A percentile compares a stretch with the other conserved stretches of the same genome.
Conservation (phyloP, 2,329 filamentous ascomycete species). For the Cucurbitaria berberidis region DNA sequence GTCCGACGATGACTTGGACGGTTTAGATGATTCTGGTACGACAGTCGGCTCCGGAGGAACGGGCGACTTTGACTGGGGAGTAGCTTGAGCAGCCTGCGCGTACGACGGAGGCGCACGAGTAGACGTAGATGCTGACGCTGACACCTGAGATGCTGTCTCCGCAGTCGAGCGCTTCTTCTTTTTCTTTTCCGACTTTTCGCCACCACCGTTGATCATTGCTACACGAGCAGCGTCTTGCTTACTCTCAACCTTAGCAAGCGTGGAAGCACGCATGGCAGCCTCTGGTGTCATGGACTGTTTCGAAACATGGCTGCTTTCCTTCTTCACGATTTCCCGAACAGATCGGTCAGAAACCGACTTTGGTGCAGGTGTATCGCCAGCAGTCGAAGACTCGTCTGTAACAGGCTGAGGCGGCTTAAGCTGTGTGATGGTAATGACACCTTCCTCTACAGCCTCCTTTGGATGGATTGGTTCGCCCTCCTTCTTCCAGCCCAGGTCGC, state of each 20-base stretch:
- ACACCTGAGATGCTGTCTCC: conserved; percentile 56
- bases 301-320: conserved; percentile 42
- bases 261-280: conserved; percentile 49
- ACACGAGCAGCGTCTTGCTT: conserved; percentile 51
- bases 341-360: conserved; percentile 46
- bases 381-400: conserved; percentile 48
- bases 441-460: conserved; percentile 76
- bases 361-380: conserved; percentile 41
- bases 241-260: conserved; percentile 50
- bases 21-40: conserved; percentile 20
- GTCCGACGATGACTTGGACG: conserved; percentile 24
- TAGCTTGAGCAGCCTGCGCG: conserved; percentile 48
- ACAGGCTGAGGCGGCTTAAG: conserved; percentile 54
- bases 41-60: conserved; percentile 24
- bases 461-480: conserved; percentile 86
- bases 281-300: conserved; percentile 46
- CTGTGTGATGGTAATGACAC: conserved; percentile 75
- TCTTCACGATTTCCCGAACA: conserved; percentile 44
- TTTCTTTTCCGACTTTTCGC: conserved; percentile 58
- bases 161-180: conserved; percentile 69
- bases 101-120: conserved; percentile 45
- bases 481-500: conserved; percentile 88
- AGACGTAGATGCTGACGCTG: conserved; percentile 21
- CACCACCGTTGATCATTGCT: conserved; percentile 49
- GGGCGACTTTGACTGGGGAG: conserved; percentile 39